Base-by-base conservation (phyloP, 129 eudicot species). In the Dittrichia graveolens region DNA sequence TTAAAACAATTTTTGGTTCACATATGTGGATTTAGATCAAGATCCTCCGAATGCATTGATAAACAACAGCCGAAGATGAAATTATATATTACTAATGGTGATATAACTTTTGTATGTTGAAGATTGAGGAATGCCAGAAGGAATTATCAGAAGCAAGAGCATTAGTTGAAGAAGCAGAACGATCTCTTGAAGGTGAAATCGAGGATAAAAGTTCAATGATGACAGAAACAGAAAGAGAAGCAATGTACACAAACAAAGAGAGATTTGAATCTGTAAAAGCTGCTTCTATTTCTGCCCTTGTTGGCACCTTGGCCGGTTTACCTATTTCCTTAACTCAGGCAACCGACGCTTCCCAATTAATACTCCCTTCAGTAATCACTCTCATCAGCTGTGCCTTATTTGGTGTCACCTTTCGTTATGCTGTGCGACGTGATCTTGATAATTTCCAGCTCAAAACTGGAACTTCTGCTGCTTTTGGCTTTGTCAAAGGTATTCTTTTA, bases 91-190 rank as follows among this genome's bases (percentile, higher is more conserved):
- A 59, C 55, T 76, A 47, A 68, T 19, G 59, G 54, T 19, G 40
- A 55, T 75, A 18, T 16, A 67, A 46, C 3, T 65, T 73, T 31
- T 37, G 39, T 39, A 47, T 19, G 34, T 76, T 80, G 40, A 54
- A 93, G 99, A 95, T 95, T 78, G 97, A 80, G 83, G 99, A 90
- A 79, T 90, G 97, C 82, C 96, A 90, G 84, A 86, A 80, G 78
- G 97, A 90, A 55, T 76, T 95, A 62, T 14, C 62, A 35, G 91
- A 95, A 78, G 99, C 99, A 53, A 91, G 89, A 83, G 69, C 83
- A 42, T 72, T 88, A 81, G 85, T 88, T 43, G 97, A 91, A 65
- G 96, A 95, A 80, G 99, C 99, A 18, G 95, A 88, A 72, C 86
- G 82, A 5, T 75, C 97, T 50, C 82, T 78, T 52, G 81, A 61